A percentile compares a stretch with the other conserved stretches of the same genome.
Conservation (phyloP, 2,329 filamentous ascomycete species). For the Clonostachys solani region DNA sequence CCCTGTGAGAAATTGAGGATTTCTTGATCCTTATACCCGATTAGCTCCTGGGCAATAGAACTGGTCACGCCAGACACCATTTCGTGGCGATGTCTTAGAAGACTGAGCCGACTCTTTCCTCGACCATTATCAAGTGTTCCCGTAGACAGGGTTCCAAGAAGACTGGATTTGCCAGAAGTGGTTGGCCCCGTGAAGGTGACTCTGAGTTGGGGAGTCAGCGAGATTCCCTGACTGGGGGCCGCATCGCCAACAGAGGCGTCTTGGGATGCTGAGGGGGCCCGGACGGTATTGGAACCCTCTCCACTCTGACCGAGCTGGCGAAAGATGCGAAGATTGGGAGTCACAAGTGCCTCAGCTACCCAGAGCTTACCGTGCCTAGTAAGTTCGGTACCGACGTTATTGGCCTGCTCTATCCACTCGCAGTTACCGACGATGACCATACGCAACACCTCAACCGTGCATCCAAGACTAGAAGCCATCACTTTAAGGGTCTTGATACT, state of each 20-base stretch:
- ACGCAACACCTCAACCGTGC: constrained; percentile 74
- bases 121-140: constrained; percentile 87
- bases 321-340: constrained; percentile 56
- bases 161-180: constrained; percentile 85
- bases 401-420: constrained; percentile 57
- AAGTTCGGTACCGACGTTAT: constrained; percentile 10
- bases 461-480: constrained; percentile 92
- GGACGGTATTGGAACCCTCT: background rate
- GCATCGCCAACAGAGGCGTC: constrained; percentile 2
- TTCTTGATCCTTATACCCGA: constrained; percentile 66
- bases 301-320: constrained; percentile 4
- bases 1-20: constrained; percentile 82
- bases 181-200: constrained; percentile 87
- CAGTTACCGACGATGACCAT: constrained; percentile 83
- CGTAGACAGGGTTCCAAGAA: constrained; percentile 84
- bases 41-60: constrained; percentile 88
- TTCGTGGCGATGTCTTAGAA: constrained; percentile 91
- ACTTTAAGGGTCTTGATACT: constrained; percentile 78
- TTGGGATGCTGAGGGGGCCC: background rate
- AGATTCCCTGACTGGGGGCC: constrained; percentile 35
- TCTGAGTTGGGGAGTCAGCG: constrained; percentile 70
- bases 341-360: constrained; percentile 89
- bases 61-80: constrained; percentile 89
- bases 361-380: constrained; percentile 56
- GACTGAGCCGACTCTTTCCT: constrained; percentile 81